A percentile compares a stretch with the other conserved stretches of the same genome.
phyloP scores from a whole-genome alignment of 2,329 filamentous ascomycete species.

The Aspergillus ochraceoroseus region DNA sequence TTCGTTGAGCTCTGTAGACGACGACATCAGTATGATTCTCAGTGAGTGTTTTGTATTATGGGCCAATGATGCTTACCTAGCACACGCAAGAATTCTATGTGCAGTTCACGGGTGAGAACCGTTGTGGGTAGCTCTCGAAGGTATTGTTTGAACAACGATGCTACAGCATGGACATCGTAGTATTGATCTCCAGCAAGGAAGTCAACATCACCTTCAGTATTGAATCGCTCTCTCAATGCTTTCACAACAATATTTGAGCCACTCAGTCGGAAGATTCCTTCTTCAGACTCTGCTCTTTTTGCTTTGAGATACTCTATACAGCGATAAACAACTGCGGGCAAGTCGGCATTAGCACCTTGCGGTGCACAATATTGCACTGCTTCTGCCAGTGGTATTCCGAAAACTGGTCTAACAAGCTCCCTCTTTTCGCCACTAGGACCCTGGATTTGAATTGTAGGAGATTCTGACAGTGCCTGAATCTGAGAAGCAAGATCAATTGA shows the following conservation, averaged over 20 bases:
- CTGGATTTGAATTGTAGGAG: conserved; percentile 48
- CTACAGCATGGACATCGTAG: conserved; percentile 93
- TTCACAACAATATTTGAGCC: conserved; percentile 97
- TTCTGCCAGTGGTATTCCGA: conserved; percentile 78
- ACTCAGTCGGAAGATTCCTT: conserved; percentile 93
- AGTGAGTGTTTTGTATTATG: neutral
- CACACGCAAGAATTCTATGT: conserved; percentile 79
- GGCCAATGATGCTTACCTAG: conserved; percentile 50
- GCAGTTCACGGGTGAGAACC: conserved; percentile 83
- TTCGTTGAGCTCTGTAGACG: conserved; percentile 61
- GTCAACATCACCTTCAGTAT: conserved; percentile 85
- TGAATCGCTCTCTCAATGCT: conserved; percentile 84
- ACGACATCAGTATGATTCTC: conserved; percentile 8
- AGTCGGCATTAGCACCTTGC: conserved; percentile 62
- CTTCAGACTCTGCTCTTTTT: conserved; percentile 75
- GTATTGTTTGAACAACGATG: conserved; percentile 89
- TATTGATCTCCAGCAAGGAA: conserved; percentile 72
- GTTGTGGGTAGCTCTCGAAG: conserved; percentile 86
- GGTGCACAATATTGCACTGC: conserved; percentile 79
- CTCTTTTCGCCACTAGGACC: conserved; percentile 44
- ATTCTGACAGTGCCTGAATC: conserved; percentile 31
- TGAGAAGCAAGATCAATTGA: conserved; percentile 59
- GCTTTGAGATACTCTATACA: conserved; percentile 88
- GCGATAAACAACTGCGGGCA: conserved; percentile 90
- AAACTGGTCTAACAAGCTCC: conserved; percentile 64